Evolutionary conservation across 305 asterid species (phyloP).

Genomic region (Solanum hybrid): DNA sequence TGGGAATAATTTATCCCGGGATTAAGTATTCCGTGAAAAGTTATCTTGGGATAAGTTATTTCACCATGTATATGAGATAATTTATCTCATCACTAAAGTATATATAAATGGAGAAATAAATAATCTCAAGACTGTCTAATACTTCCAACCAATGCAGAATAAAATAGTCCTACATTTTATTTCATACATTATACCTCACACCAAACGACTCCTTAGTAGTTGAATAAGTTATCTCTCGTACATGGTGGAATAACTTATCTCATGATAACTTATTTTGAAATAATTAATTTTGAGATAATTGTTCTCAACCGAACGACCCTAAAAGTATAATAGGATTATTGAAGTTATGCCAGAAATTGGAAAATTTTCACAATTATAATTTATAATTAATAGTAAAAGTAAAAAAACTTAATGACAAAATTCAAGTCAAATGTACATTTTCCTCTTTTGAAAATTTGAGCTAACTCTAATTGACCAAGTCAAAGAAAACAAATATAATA

Average conservation of each 20-base stretch:
- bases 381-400: no score
- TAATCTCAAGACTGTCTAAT: no score
- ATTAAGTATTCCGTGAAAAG: no score
- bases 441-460: not conserved
- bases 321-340: not conserved
- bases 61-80: no score
- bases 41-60: no score
- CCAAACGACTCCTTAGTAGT: not conserved
- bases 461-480: not conserved
- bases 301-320: no score
- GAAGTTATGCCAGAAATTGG: not conserved
- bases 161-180: no score
- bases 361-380: not conserved
- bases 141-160: not conserved
- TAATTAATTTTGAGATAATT: no score
- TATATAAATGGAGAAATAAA: no score
- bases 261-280: not conserved
- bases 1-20: not conserved
- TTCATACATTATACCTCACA: not conserved
- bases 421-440: not conserved
- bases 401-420: no score
- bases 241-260: no score
- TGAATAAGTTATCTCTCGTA: not conserved
- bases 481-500: not conserved
- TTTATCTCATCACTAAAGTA: no score